Percentiles rank a stretch among this genome's conserved stretches.
phyloP scores from a whole-genome alignment of 495 filamentous ascomycete genomes.

The Gamarada debralockiae region DNA sequence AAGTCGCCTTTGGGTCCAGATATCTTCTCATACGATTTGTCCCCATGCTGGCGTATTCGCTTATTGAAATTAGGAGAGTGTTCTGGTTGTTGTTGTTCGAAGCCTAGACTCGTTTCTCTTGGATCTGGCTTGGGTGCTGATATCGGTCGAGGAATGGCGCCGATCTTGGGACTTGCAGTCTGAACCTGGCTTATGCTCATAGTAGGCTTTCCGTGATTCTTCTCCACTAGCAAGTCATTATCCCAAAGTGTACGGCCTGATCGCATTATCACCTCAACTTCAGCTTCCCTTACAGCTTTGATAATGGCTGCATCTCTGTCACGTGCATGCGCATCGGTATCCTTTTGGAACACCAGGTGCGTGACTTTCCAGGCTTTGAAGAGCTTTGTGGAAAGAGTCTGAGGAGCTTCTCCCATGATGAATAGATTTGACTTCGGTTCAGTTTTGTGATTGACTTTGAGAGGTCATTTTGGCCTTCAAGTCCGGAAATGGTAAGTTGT shows the following conservation, averaged over 20 bases:
- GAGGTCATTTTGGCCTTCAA: constrained; percentile 63
- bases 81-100: constrained; percentile 45
- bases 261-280: constrained; percentile 56
- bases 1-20: constrained; percentile 61
- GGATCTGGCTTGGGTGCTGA: constrained; percentile 55
- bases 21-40: constrained; percentile 51
- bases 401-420: constrained; percentile 62
- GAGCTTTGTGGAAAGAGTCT: constrained; percentile 61
- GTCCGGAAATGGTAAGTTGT: constrained; percentile 27
- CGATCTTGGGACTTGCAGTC: constrained; percentile 40
- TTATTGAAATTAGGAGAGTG: constrained; percentile 51
- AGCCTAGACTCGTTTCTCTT: constrained; percentile 50
- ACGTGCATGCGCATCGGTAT: constrained; percentile 65
- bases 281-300: constrained; percentile 52
- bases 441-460: constrained; percentile 56
- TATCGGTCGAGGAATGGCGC: constrained; percentile 50
- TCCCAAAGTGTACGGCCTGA: constrained; percentile 64
- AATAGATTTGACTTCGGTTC: constrained; percentile 62
- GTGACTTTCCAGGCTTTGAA: constrained; percentile 65
- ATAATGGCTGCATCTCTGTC: constrained; percentile 53
- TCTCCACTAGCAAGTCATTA: constrained; percentile 58
- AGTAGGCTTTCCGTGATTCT: constrained; percentile 61
- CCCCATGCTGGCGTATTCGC: constrained; percentile 36
- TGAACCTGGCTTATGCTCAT: constrained; percentile 65
- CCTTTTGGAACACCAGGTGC: constrained; percentile 70